A percentile compares a stretch with the other conserved stretches of the same genome.
Evolutionary conservation across 257 asterid genomes (phyloP).

Genomic region (Solanum piurae): DNA sequence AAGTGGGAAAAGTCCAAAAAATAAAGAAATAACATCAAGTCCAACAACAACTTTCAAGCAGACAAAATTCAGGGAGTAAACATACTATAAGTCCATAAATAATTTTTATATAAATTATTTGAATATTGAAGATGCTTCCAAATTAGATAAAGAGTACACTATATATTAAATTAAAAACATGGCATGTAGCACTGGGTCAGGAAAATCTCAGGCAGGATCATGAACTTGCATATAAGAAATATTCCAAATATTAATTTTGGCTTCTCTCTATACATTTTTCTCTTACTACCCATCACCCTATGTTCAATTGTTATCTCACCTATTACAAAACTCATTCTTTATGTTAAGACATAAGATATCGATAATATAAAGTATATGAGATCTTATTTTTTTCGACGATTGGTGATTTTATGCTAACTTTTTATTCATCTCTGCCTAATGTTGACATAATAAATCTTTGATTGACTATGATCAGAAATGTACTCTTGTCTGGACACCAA

Average conservation of each 20-base stretch:
- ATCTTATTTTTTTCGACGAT: not conserved
- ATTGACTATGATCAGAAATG: constrained; percentile 11
- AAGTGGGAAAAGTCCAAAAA: not conserved
- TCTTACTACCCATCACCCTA: constrained; percentile 25
- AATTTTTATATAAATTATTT: not conserved
- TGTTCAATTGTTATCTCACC: not conserved
- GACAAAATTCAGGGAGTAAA: constrained; percentile 13
- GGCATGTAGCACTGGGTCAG: constrained; percentile 46
- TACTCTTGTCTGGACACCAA: constrained; percentile 46
- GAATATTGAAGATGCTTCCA: constrained; percentile 17
- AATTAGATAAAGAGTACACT: constrained; percentile 11
- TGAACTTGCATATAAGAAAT: constrained; percentile 40
- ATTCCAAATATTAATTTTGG: constrained; percentile 47
- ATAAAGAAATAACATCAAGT: not conserved
- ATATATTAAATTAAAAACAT: constrained; percentile 11
- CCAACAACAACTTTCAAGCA: constrained; percentile 16
- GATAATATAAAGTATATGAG: not conserved
- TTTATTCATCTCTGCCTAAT: constrained; percentile 5
- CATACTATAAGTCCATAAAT: constrained; percentile 1
- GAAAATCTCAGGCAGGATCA: constrained; percentile 45
- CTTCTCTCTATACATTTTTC: constrained; percentile 7
- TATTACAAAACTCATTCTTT: not conserved
- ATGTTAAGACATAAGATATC: not conserved
- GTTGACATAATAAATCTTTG: not conserved
- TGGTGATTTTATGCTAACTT: not conserved